Base-by-base conservation (phyloP, 2,329 filamentous ascomycete species). In the Hymenoscyphus linearis region DNA sequence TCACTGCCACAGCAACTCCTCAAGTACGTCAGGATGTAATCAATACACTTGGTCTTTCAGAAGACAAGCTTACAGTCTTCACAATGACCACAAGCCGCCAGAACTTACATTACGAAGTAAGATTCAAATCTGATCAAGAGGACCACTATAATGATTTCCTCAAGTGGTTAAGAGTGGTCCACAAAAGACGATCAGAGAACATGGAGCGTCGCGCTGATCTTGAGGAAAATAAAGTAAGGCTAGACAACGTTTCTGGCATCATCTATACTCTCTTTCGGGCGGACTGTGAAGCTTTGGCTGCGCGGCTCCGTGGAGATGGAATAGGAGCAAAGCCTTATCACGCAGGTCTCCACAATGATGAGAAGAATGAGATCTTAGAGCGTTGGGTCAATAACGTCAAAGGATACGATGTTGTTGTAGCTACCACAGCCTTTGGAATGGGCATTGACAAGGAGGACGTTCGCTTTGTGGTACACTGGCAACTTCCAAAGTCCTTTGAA, bases 381-480 rank as follows among this genome's bases (percentile, higher is more conserved):
- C 82, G 83, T 18, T 93, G 90, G 90, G 86, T 92, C 53, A 80
- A 82, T 59, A 89, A 91, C 72, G 82, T 85, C 59, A 80, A 83
- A 27, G 89, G 89, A 1, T 96, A 95, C 76, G 92, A 95, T 73
- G 86, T 98, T 55, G 93, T 98, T 63, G 92, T 97, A 31, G 93
- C 93, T 1, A 98, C 93, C 0, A 98, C 91, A 1, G 93, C 93
- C 0, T 98, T 98, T 70, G 93, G 93, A 2, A 98, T 98, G 93
- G 93, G 93, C 27, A 97, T 98, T 66, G 93, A 98, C 75, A 97
- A 97, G 74, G 86, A 95, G 58, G 89, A 96, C 68, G 93, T 98
- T 12, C 89, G 93, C 2, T 97, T 97, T 69, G 93, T 98, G 0
- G 86, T 95, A 1, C 93, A 98, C 75, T 98, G 93, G 92, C 89